Evolutionary conservation across 768 basidiomycete species (phyloP).

Genomic region (Dictyophora rubrovolvata): DNA sequence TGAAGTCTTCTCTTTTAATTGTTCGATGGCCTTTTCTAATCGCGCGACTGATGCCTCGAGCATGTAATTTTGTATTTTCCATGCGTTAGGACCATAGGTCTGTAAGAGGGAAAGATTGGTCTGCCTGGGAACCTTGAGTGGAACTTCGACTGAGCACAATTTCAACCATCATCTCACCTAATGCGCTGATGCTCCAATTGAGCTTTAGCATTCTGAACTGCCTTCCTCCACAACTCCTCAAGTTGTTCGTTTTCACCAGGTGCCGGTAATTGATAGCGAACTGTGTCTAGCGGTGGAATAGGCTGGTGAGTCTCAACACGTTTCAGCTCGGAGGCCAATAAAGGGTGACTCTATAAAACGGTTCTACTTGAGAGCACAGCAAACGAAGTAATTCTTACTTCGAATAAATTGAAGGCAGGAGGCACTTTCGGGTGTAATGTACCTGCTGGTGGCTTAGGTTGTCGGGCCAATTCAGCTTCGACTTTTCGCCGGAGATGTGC

Average conservation of each 20-base stretch:
- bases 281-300: conserved; percentile 55
- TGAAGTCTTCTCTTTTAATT: conserved; percentile 65
- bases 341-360: conserved; percentile 45
- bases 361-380: conserved; percentile 4
- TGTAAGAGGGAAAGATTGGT: conserved; percentile 76
- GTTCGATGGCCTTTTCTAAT: conserved; percentile 63
- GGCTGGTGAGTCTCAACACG: conserved; percentile 63
- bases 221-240: conserved; percentile 67
- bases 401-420: conserved; percentile 54
- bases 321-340: conserved; percentile 63
- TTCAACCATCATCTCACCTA: conserved; percentile 36
- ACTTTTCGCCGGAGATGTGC: conserved; percentile 67
- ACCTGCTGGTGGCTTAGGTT: conserved; percentile 40
- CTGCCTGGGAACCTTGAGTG: conserved; percentile 36
- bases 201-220: conserved; percentile 66
- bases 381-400: conserved; percentile 37
- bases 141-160: background rate
- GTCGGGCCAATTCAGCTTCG: conserved; percentile 64
- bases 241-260: conserved; percentile 52
- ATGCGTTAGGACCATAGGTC: conserved; percentile 83
- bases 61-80: conserved; percentile 85
- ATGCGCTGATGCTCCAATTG: conserved; percentile 80
- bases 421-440: conserved; percentile 63
- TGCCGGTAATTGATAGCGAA: conserved; percentile 65
- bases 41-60: conserved; percentile 68